Conservation (phyloP, 192 early-diverging fungal species). For the Podila epigama region DNA sequence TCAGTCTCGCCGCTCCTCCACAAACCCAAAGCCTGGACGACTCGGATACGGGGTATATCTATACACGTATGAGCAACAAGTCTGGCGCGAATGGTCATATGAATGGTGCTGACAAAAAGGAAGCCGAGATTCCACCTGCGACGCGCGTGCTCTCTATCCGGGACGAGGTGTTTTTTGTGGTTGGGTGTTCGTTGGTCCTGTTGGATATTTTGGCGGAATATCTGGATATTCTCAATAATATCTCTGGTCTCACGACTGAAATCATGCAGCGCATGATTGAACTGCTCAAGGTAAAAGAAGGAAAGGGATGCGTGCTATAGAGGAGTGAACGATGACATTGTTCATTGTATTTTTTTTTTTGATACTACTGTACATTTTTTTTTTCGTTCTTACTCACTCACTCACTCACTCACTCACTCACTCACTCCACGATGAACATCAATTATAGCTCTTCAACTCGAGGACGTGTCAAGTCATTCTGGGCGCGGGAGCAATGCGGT, state of each 20-base stretch:
- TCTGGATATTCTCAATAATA: conserved; percentile 80
- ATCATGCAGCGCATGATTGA: conserved; percentile 90
- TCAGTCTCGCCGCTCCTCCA: conserved; percentile 21
- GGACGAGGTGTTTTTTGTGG: conserved; percentile 83
- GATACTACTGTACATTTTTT: not conserved
- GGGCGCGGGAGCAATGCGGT: conserved; percentile 95
- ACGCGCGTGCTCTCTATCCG: conserved; percentile 78
- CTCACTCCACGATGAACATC: too few relatives aligned
- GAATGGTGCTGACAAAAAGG: conserved; percentile 22
- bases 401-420: too few relatives aligned
- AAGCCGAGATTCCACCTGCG: conserved; percentile 28
- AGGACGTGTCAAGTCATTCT: conserved; percentile 96
- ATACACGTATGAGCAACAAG: not conserved
- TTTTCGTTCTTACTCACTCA: not conserved
- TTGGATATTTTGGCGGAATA: conserved; percentile 95
- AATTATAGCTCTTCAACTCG: conserved; percentile 97
- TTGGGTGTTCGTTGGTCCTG: conserved; percentile 87
- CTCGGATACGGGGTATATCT: conserved; percentile 10
- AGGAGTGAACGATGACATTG: too few relatives aligned
- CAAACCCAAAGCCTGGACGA: conserved; percentile 19
- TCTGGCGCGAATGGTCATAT: conserved; percentile 8
- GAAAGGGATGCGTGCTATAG: too few relatives aligned
- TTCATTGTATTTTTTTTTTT: not conserved
- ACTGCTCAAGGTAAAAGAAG: conserved; percentile 74
- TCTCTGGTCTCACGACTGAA: conserved; percentile 82